A percentile compares a stretch with the other conserved stretches of the same genome.
Evolutionary conservation across 768 basidiomycete species (phyloP).

Genomic region (Boletus pseudopeckii): DNA sequence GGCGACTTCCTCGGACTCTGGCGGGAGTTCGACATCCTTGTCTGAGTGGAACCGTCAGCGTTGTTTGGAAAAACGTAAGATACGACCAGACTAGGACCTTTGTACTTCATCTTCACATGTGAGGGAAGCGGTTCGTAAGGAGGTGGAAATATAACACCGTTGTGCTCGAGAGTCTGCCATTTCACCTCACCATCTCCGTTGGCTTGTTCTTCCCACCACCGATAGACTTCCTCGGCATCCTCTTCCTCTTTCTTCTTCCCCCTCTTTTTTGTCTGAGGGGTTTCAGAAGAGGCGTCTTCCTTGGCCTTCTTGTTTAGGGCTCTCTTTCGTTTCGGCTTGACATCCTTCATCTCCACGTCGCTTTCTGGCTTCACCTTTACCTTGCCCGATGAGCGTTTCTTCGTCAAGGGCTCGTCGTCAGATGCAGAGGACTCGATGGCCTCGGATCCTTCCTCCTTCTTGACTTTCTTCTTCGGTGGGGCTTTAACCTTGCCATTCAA

Average conservation of each 20-base stretch:
- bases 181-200: constrained; percentile 77
- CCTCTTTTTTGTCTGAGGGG: constrained; percentile 50
- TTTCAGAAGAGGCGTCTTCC: constrained; percentile 37
- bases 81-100: constrained; percentile 53
- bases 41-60: constrained; percentile 46
- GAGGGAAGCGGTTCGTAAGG: constrained; percentile 84
- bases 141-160: constrained; percentile 93
- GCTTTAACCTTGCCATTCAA: constrained; percentile 47
- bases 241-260: constrained; percentile 60
- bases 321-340: constrained; percentile 43
- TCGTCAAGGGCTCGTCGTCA: constrained; percentile 34
- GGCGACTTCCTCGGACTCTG: constrained; percentile 92
- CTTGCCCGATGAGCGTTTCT: constrained; percentile 31
- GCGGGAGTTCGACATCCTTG: constrained; percentile 71
- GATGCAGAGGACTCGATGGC: constrained; percentile 24
- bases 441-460: constrained; percentile 43
- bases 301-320: constrained; percentile 51
- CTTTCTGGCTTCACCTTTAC: constrained; percentile 45
- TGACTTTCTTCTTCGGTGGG: constrained; percentile 65
- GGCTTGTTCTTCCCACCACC: constrained; percentile 83
- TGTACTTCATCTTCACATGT: constrained; percentile 90
- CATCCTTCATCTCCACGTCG: constrained; percentile 44
- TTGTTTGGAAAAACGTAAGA: constrained; percentile 5
- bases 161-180: constrained; percentile 95
- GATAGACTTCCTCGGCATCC: constrained; percentile 63